phyloP scores from a whole-genome alignment of 257 asterid genomes.

The Perilla frutescens region DNA sequence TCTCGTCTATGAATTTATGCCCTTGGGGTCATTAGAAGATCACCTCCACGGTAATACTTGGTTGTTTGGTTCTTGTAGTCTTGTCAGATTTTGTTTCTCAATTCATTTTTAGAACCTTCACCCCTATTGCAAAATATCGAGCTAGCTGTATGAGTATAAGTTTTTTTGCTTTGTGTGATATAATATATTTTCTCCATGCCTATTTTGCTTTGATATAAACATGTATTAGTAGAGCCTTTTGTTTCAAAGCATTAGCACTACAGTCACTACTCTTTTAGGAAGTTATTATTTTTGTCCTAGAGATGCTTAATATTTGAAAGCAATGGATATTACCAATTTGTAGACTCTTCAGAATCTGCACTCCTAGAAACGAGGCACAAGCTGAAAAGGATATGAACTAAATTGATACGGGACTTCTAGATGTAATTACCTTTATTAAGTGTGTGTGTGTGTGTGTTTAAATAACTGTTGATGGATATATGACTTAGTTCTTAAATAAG shows the following conservation, averaged over 20 bases:
- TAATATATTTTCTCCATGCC: not conserved
- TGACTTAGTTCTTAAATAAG: not conserved
- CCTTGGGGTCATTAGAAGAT: constrained; percentile 96
- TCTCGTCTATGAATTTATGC: constrained; percentile 96
- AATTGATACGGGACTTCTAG: not conserved
- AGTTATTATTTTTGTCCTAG: not conserved
- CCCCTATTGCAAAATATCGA: not conserved
- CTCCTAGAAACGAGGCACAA: constrained; percentile 2
- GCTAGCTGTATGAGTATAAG: not conserved
- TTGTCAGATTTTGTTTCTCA: constrained; percentile 11
- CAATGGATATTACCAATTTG: no score
- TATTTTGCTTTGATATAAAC: not conserved
- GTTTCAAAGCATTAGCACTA: not conserved
- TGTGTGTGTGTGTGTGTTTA: no score
- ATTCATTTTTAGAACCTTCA: not conserved
- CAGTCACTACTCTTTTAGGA: not conserved
- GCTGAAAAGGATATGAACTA: not conserved
- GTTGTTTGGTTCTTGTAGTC: constrained; percentile 5
- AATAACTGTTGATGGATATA: no score
- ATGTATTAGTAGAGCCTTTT: not conserved
- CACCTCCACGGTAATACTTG: constrained; percentile 83
- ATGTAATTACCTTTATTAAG: not conserved
- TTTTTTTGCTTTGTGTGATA: not conserved
- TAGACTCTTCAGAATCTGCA: not conserved
- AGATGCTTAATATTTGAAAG: not conserved